A percentile compares a stretch with the other conserved stretches of the same genome.
Conservation (phyloP, 2,329 filamentous ascomycete species). For the Orbilia brochopaga region DNA sequence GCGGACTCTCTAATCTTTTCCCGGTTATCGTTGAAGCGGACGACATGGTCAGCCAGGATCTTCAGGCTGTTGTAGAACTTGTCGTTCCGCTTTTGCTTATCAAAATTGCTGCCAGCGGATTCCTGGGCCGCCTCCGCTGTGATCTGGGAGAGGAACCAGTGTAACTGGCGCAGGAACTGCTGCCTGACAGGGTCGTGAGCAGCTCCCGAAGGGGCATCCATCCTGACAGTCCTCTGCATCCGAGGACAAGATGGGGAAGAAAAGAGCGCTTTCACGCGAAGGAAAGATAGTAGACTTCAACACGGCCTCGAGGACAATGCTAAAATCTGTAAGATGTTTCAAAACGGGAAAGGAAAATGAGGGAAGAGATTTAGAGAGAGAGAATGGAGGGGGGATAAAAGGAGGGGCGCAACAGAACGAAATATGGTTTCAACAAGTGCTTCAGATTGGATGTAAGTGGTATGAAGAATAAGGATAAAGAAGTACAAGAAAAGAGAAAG, state of each 20-base stretch:
- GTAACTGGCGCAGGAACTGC: conserved; percentile 40
- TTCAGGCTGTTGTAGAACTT: conserved; percentile 43
- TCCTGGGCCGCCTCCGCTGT: conserved; percentile 36
- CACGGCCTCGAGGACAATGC: conserved; percentile 43
- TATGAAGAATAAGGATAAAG: conserved; percentile 11
- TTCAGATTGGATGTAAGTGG: conserved; percentile 41
- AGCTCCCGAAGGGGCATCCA: conserved; percentile 36
- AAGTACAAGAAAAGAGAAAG: background rate
- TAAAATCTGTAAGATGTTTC: conserved; percentile 37
- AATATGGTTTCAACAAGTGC: conserved; percentile 41
- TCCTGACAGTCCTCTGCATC: conserved; percentile 41
- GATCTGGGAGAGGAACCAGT: conserved; percentile 43
- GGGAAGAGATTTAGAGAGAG: conserved; percentile 7
- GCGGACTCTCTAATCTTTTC: conserved; percentile 34
- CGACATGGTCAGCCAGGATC: conserved; percentile 39
- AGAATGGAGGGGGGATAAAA: conserved; percentile 38
- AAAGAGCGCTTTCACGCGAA: conserved; percentile 4
- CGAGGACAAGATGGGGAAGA: conserved; percentile 39
- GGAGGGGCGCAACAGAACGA: conserved; percentile 34
- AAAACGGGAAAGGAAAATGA: conserved; percentile 26
- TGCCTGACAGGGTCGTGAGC: conserved; percentile 46
- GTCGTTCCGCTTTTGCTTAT: conserved; percentile 44
- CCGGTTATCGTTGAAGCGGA: conserved; percentile 39
- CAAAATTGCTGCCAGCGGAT: conserved; percentile 31
- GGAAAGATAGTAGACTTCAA: conserved; percentile 37